Base-by-base conservation (phyloP, 257 asterid genomes). In the Coffea canephora region DNA sequence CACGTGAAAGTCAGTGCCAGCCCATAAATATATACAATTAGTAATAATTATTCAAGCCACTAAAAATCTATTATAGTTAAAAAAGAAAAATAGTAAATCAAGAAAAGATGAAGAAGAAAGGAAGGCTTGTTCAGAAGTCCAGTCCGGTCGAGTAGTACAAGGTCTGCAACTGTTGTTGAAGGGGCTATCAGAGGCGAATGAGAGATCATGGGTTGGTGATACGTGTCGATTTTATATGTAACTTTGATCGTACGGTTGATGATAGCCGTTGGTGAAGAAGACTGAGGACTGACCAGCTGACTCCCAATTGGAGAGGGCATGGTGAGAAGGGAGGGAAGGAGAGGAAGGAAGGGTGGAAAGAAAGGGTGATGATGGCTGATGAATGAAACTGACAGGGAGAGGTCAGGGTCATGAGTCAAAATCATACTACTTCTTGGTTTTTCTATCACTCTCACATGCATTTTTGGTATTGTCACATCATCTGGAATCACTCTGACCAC, bases 401-500 rank as follows among this genome's bases (percentile, higher is more conserved):
- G 85, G 88, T 87, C 92, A 87, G 77, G 86, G 75, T 87, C 93
- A 87, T 48, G 75, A 39, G 89, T 86, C 90, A 71, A 81, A 64
- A 73, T 83, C 89, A 80, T 15, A 57, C 43, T 59, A 39, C 43
- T 39, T 2, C 43, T 39, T 39, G 31, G 69, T 74, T 36, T 43
- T 19, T 74, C 77, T 54, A 77, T 73, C 86, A 78, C 78, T 85
- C 86, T 87, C 90, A 89, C 91, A 87, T 89, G 90, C 89, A 85
- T 83, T 78, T 83, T 74, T 82, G 78, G 90, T 81, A 45, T 88
- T 81, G 94, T 91, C 92, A 84, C 84, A 87, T 89, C 93, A 85
- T 1, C 27, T 72, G 77, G 45, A 69, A 27, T 74, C 61, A 49
- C 65, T 23, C 21, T 11, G 78, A 81, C 70, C 45, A 59, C 34